These are phyloP conservation scores for Colletotrichum cuscutae DNA, from an alignment of 2,329 filamentous ascomycete genomes.

Conservation along the genomic window DNA sequence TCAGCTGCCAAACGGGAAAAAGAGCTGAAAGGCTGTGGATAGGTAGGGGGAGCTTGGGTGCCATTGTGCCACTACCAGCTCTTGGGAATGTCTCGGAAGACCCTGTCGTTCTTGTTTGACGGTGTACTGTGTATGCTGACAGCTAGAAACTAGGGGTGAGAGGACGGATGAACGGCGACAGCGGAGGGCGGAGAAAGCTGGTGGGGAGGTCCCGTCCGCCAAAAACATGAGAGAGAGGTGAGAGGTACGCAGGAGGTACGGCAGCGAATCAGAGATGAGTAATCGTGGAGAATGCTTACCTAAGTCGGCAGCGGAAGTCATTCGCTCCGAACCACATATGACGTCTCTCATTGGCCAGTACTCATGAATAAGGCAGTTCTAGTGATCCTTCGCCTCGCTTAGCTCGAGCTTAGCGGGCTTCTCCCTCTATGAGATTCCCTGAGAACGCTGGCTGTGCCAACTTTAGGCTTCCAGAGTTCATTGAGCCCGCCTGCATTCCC, in stretches of 20 bases:
- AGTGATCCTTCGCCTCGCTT: constrained; percentile 16
- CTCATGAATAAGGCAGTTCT: not conserved
- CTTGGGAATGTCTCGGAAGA: constrained; percentile 23
- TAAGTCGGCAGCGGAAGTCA: not conserved
- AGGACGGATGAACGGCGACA: too few species aligned
- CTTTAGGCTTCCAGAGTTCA: not conserved
- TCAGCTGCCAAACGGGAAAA: not conserved
- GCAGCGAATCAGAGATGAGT: not conserved
- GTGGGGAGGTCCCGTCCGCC: not conserved
- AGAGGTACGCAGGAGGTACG: not conserved
- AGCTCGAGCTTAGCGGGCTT: not conserved
- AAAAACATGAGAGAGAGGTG: not conserved
- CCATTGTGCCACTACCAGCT: constrained; percentile 10
- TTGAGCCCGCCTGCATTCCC: not conserved
- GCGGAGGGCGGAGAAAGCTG: not conserved
- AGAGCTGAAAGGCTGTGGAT: constrained; percentile 3
- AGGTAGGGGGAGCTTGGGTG: constrained; percentile 4
- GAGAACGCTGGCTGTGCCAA: not conserved
- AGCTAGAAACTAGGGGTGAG: not conserved
- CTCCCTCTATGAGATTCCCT: not conserved
- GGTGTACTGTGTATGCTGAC: not conserved
- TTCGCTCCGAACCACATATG: not conserved
- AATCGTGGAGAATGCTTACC: not conserved
- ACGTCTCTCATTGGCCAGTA: not conserved
- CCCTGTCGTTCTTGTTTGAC: constrained; percentile 4